phyloP scores from a whole-genome alignment of 83 land plant genomes.

The Thuja plicata region DNA sequence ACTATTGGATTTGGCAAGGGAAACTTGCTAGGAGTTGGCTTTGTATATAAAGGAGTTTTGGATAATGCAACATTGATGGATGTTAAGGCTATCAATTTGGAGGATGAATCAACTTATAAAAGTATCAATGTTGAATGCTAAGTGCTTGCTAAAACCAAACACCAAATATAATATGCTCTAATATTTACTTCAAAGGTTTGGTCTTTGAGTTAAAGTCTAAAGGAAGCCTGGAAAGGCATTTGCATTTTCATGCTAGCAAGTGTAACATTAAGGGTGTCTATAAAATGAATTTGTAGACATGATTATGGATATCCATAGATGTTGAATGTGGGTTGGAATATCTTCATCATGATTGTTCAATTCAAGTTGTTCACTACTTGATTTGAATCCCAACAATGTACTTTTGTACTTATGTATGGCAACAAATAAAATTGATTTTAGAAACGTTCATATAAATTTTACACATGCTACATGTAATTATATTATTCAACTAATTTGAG shows the following conservation, averaged over 20 bases:
- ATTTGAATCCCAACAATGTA: constrained; percentile 15
- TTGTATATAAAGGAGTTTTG: constrained; percentile 18
- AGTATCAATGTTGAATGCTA: constrained; percentile 21
- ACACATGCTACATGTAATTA: background rate
- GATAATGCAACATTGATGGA: background rate
- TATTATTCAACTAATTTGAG: background rate
- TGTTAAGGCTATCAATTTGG: background rate
- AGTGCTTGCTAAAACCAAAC: constrained; percentile 28
- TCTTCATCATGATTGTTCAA: constrained; percentile 23
- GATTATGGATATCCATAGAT: background rate
- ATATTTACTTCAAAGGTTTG: background rate
- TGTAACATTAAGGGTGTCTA: background rate
- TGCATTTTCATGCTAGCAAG: constrained; percentile 41
- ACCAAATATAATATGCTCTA: constrained; percentile 42
- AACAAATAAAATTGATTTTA: constrained; percentile 14
- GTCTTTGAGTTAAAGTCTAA: constrained; percentile 3
- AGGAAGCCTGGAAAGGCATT: constrained; percentile 2
- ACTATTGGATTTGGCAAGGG: constrained; percentile 22
- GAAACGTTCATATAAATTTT: background rate
- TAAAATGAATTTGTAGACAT: background rate
- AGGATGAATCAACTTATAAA: constrained; percentile 2
- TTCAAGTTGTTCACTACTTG: constrained; percentile 19
- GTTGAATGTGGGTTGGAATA: constrained; percentile 13
- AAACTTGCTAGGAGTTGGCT: constrained; percentile 20
- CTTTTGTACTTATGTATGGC: constrained; percentile 14